These are phyloP conservation scores for Rhizoclosmatium hyalinum DNA, from an alignment of 371 early-diverging fungal genomes.

Conservation along the genomic window DNA sequence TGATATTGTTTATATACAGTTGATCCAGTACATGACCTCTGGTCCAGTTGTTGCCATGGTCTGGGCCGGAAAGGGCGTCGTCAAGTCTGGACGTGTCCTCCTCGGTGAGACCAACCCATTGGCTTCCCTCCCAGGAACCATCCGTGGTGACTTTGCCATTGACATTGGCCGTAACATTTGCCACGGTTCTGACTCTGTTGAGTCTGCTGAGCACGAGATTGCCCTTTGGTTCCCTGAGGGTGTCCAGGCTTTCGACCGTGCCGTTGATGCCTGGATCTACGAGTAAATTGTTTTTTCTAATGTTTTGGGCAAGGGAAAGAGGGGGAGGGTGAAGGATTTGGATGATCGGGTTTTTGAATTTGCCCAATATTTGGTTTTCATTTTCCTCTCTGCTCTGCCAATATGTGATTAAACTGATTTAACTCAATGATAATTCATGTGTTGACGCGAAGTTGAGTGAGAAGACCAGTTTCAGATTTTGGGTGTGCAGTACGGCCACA, in stretches of 20 bases:
- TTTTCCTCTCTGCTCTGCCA: too few species aligned
- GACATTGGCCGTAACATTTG: slow-evolving; percentile 91
- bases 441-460: too few species aligned
- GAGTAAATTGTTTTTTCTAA: background rate
- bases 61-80: slow-evolving; percentile 96
- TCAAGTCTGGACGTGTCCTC: slow-evolving; percentile 95
- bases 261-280: slow-evolving; percentile 57
- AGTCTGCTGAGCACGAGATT: slow-evolving; percentile 93
- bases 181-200: slow-evolving; percentile 99
- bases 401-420: too few species aligned
- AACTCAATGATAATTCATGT: too few species aligned
- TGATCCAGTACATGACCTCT: slow-evolving; percentile 89
- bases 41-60: slow-evolving; percentile 93
- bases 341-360: too few species aligned
- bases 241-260: slow-evolving; percentile 65
- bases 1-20: slow-evolving; percentile 30
- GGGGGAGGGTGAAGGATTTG: too few species aligned
- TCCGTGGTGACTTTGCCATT: slow-evolving; percentile 97
- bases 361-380: too few species aligned
- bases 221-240: slow-evolving; percentile 96
- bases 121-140: slow-evolving; percentile 96
- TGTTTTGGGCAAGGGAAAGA: background rate
- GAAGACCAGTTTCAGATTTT: too few species aligned
- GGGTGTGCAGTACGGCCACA: too few species aligned
- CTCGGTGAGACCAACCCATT: slow-evolving; percentile 91